phyloP scores from a whole-genome alignment of 1,284 basidiomycete species.

The Cryptococcus deneoformans region DNA sequence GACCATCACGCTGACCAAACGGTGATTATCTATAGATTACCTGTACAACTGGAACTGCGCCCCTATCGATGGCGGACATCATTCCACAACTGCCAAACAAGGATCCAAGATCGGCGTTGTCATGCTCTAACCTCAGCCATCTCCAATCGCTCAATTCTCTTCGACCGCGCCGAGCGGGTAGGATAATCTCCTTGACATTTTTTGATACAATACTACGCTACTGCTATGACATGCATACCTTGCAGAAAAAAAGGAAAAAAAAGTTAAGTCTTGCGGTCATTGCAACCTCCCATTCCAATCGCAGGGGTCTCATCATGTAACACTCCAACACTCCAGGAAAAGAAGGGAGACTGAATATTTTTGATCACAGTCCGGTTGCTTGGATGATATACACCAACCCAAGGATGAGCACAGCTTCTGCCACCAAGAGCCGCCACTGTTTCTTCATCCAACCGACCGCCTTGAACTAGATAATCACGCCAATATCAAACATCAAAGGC shows the following conservation, averaged over 20 bases:
- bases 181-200: too few relatives aligned
- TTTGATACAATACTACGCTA: too few relatives aligned
- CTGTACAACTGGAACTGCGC: constrained; percentile 91
- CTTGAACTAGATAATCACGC: neutral
- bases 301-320: too few relatives aligned
- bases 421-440: constrained; percentile 15
- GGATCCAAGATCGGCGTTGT: constrained; percentile 48
- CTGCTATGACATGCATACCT: too few relatives aligned
- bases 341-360: too few relatives aligned
- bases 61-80: constrained; percentile 62
- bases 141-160: neutral
- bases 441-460: constrained; percentile 12
- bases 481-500: neutral
- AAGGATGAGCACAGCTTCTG: constrained; percentile 15
- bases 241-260: too few relatives aligned
- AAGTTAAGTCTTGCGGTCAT: too few relatives aligned
- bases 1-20: neutral
- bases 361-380: constrained; percentile 13
- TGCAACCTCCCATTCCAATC: too few relatives aligned
- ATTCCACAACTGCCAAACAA: constrained; percentile 30
- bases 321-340: too few relatives aligned
- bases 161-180: too few relatives aligned
- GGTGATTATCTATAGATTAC: constrained; percentile 57
- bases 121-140: constrained; percentile 38
- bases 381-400: constrained; percentile 22